phyloP scores from a whole-genome alignment of 441 rosid genomes.

The Rhodomyrtus psidioides region DNA sequence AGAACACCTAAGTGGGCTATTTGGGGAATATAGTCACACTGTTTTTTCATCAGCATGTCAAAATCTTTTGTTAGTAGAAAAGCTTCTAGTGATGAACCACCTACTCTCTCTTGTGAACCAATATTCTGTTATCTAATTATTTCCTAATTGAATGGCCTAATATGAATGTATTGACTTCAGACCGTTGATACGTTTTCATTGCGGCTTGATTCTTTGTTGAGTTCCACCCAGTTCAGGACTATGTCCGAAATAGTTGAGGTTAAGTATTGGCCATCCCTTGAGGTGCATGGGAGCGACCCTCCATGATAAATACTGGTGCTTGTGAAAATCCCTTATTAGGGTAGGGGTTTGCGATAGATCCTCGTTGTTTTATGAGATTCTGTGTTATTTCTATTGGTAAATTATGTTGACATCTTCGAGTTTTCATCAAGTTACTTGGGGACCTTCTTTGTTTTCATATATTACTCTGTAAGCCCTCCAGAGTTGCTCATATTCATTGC shows the following conservation, averaged over 20 bases:
- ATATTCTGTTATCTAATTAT: neutral
- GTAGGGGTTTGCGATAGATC: neutral
- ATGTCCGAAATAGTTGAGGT: neutral
- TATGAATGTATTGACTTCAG: neutral
- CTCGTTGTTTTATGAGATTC: fast-evolving
- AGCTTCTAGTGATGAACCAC: neutral
- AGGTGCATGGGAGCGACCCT: neutral
- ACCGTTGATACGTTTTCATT: neutral
- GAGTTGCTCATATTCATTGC: neutral
- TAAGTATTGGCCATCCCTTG: neutral
- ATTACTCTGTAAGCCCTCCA: neutral
- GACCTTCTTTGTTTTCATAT: neutral
- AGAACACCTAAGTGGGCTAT: neutral
- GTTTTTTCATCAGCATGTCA: neutral
- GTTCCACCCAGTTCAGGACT: neutral
- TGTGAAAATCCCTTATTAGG: neutral
- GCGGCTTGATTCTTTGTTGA: neutral
- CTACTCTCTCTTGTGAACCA: neutral
- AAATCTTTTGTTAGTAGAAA: neutral
- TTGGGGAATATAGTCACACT: neutral
- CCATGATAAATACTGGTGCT: neutral
- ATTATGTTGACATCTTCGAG: neutral
- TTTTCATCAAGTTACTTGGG: neutral
- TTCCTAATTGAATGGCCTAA: neutral
- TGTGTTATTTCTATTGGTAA: neutral